These are phyloP conservation scores for Grosmannia huntii DNA, from an alignment of 2,329 filamentous ascomycete genomes.

Conservation along the genomic window DNA sequence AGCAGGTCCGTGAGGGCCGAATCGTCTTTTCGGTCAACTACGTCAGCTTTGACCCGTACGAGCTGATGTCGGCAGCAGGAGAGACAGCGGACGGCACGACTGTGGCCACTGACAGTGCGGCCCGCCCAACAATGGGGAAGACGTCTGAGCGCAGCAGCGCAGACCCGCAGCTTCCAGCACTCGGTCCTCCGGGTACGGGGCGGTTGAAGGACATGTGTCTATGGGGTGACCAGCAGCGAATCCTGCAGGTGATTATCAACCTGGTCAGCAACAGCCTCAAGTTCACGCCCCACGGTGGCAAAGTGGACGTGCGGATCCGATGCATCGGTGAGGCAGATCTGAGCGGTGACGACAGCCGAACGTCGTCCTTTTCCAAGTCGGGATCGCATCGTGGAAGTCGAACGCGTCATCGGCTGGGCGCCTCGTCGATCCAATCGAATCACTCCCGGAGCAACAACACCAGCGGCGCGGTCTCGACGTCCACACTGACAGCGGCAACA, in stretches of 20 bases:
- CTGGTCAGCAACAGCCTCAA: slow-evolving; percentile 86
- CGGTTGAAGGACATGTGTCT: slow-evolving; percentile 74
- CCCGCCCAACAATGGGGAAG: neutral
- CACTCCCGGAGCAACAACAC: slow-evolving; percentile 25
- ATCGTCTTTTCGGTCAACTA: slow-evolving; percentile 66
- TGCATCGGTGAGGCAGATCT: slow-evolving; percentile 51
- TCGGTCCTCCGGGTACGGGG: slow-evolving; percentile 53
- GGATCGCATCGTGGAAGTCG: slow-evolving; percentile 29
- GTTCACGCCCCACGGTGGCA: slow-evolving; percentile 69
- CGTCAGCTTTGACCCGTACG: slow-evolving; percentile 32
- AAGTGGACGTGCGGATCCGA: slow-evolving; percentile 62
- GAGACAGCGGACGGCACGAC: neutral
- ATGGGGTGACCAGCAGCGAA: slow-evolving; percentile 86
- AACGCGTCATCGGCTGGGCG: slow-evolving; percentile 31
- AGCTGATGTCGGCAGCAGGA: neutral
- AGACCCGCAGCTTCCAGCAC: slow-evolving; percentile 35
- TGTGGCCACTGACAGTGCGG: neutral
- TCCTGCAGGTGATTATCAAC: slow-evolving; percentile 88
- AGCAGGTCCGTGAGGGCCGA: slow-evolving; percentile 68
- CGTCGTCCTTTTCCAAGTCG: slow-evolving; percentile 38
- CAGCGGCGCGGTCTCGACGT: slow-evolving; percentile 13
- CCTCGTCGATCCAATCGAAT: slow-evolving; percentile 37
- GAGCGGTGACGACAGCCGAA: slow-evolving; percentile 29
- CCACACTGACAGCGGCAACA: slow-evolving; percentile 5
- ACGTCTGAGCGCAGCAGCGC: neutral